Percentiles rank a stretch among this genome's conserved stretches.
Conservation (phyloP, 257 asterid genomes). For the Gardenia jasminoides region DNA sequence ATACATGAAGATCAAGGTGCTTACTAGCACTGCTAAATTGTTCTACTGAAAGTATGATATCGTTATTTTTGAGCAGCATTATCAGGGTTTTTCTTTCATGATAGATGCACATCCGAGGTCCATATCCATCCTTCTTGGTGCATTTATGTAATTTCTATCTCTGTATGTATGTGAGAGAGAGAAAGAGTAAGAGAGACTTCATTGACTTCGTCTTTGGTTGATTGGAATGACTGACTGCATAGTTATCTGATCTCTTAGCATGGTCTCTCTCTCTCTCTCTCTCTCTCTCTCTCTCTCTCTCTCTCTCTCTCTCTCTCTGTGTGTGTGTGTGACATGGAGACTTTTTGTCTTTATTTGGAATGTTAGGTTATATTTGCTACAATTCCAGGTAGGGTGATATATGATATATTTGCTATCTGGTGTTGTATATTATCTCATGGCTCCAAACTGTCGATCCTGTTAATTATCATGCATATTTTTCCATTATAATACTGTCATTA, state of each 20-base stretch:
- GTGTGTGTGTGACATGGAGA: neutral
- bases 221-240: neutral
- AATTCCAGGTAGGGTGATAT: too few species aligned
- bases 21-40: neutral
- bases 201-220: neutral
- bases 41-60: neutral
- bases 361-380: neutral
- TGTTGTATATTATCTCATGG: neutral
- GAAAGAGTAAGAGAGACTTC: neutral
- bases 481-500: too few species aligned
- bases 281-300: too few species aligned
- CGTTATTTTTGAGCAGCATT: neutral
- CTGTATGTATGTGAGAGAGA: neutral
- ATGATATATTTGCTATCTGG: neutral
- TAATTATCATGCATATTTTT: neutral
- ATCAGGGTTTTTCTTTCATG: neutral
- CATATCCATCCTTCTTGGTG: neutral
- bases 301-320: too few species aligned
- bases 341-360: too few species aligned
- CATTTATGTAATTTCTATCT: too few species aligned
- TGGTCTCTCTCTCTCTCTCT: too few species aligned
- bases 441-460: neutral
- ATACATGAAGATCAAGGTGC: neutral
- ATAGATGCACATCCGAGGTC: neutral
- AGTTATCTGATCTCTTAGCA: neutral